Base-by-base conservation (phyloP, 768 basidiomycete species). In the Boletus rubescentipes region DNA sequence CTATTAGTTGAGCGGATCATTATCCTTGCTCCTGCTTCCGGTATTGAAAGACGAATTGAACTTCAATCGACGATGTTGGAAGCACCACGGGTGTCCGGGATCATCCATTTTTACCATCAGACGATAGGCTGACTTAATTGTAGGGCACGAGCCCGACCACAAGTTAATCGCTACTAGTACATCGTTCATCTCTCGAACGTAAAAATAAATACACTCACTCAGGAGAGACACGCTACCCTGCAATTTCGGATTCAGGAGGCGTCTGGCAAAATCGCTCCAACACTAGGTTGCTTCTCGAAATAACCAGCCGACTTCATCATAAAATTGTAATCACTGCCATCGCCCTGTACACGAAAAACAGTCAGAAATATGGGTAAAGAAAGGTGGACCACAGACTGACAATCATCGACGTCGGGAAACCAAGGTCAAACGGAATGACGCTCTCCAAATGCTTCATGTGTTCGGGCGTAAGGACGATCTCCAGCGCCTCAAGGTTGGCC, bases 401-500 rank as follows among this genome's bases (percentile, higher is more conserved):
- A 14, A 74, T 59, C 44, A 70, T 26, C 6, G 35, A 48, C 35
- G 52, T 36, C 0, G 76, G 77, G 65, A 79, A 79, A 16, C 77
- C 78, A 20, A 49, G 50, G 32, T 75, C 70, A 52, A 77, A 76
- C 0, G 73, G 71, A n/a, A 67, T 0, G 10, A 68, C 50, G 14
- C 65, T 58, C 37, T 80, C 79, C 23, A 79, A 53, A 35, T 61
- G 67, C 40, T 63, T 60, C 47, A 78, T 71, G 39, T 79, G 79
- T 43, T 74, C 72, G 0, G 62, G 58, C 2, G 70, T 62, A 47
- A 79, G 73, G 2, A 60, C 53, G 35, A 79, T 71, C 26, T 71
- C 67, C n/a, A 80, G 62, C 14, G 76, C 76, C 50, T 77, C 68
- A 35, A 80, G 51, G 55, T 77, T 80, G 39, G 70, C 72, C 18